phyloP scores from a whole-genome alignment of 441 rosid species.

The Macaranga tanarius region DNA sequence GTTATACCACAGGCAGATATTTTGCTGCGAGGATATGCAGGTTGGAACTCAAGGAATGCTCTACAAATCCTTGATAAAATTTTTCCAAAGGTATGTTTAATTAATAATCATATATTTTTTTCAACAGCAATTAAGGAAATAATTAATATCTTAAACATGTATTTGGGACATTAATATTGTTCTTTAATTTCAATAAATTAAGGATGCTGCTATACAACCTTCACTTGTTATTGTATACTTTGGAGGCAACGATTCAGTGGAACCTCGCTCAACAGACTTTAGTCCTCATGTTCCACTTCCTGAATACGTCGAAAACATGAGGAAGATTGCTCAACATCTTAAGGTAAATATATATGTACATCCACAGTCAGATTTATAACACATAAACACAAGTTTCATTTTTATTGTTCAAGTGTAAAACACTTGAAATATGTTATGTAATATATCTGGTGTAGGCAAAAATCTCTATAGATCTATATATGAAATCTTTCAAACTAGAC shows the following conservation, averaged over 20 bases:
- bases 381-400: too few relatives aligned
- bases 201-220: constrained; percentile 67
- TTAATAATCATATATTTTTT: too few relatives aligned
- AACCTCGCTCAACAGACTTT: constrained; percentile 44
- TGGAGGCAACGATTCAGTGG: constrained; percentile 78
- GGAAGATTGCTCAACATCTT: constrained; percentile 62
- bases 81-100: constrained; percentile 65
- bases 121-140: too few relatives aligned
- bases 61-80: constrained; percentile 54
- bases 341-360: constrained; percentile 36
- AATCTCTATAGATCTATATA: too few relatives aligned
- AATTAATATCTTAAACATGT: too few relatives aligned
- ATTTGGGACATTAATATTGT: not conserved
- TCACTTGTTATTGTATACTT: constrained; percentile 77
- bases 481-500: not conserved
- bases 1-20: constrained; percentile 55
- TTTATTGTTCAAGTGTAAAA: too few relatives aligned
- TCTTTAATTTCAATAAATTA: not conserved
- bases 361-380: too few relatives aligned
- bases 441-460: too few relatives aligned
- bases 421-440: too few relatives aligned
- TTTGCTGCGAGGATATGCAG: constrained; percentile 64
- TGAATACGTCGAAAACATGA: constrained; percentile 67
- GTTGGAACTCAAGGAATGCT: constrained; percentile 78
- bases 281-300: constrained; percentile 75